phyloP scores from a whole-genome alignment of 2,329 filamentous ascomycete species.

The Rhynchosporium secalis region DNA sequence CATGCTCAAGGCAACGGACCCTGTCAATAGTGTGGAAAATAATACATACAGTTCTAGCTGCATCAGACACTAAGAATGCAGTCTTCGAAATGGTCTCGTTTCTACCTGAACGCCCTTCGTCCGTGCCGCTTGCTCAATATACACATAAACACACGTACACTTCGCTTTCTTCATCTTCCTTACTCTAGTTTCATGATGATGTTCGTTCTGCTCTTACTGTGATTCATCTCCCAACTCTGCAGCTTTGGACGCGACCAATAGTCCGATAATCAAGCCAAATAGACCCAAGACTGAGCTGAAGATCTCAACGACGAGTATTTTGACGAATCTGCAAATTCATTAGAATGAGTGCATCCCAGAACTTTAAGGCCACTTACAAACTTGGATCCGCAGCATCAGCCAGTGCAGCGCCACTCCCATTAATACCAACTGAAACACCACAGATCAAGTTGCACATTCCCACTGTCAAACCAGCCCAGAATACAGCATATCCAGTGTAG shows the following conservation, averaged over 20 bases:
- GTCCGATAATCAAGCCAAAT: conserved; percentile 92
- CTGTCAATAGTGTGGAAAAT: conserved; percentile 26
- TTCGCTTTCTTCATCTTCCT: conserved; percentile 20
- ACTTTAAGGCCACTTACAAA: conserved; percentile 60
- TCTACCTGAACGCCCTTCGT: conserved; percentile 23
- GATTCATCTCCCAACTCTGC: conserved; percentile 57
- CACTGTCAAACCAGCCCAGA: conserved; percentile 94
- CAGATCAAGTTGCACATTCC: conserved; percentile 95
- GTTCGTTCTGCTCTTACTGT: conserved; percentile 24
- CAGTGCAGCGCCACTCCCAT: conserved; percentile 92
- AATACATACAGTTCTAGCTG: conserved; percentile 33
- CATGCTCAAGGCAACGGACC: conserved; percentile 9
- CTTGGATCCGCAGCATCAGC: conserved; percentile 91
- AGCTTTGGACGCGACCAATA: conserved; percentile 84
- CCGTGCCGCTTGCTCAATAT: conserved; percentile 16
- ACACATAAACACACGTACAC: conserved; percentile 21
- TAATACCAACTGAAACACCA: conserved; percentile 95
- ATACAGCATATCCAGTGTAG: conserved; percentile 93
- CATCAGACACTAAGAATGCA: conserved; percentile 17
- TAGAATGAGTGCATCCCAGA: conserved; percentile 16
- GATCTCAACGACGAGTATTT: conserved; percentile 98
- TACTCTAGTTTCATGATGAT: conserved; percentile 1
- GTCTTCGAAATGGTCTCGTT: conserved; percentile 10
- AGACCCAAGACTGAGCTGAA: conserved; percentile 97
- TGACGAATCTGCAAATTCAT: conserved; percentile 73